A percentile compares a stretch with the other conserved stretches of the same genome.
phyloP scores from a whole-genome alignment of 148 eudicot genomes.

The Camellia japonica region DNA sequence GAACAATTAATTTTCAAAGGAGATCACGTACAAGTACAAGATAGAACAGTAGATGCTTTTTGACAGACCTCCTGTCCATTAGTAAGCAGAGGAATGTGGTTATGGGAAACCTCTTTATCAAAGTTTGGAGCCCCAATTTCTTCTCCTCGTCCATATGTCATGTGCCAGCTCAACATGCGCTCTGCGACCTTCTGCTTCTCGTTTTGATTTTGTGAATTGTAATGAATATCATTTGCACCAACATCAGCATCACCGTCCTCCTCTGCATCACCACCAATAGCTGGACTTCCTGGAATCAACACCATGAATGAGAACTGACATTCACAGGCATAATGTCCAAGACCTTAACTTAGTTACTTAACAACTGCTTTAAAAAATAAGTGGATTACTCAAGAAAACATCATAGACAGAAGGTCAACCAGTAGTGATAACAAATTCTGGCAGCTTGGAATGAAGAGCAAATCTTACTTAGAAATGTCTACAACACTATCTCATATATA shows the following conservation, averaged over 20 bases:
- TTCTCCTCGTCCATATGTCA: constrained; percentile 55
- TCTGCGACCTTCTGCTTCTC: constrained; percentile 60
- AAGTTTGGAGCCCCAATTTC: constrained; percentile 44
- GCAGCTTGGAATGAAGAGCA: background rate
- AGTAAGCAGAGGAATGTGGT: constrained; percentile 54
- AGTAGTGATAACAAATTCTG: background rate
- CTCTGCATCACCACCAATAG: constrained; percentile 46
- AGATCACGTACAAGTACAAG: background rate
- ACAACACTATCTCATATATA: background rate
- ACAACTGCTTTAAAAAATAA: background rate
- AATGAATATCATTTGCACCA: constrained; percentile 33
- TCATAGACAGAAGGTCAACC: background rate
- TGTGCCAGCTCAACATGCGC: constrained; percentile 69
- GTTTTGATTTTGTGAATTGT: constrained; percentile 41
- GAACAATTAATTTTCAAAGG: constrained; percentile 1
- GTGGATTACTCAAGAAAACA: background rate
- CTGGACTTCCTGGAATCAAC: constrained; percentile 46
- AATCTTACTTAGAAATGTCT: background rate
- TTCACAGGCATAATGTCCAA: background rate
- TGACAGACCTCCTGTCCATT: constrained; percentile 52
- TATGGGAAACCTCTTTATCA: constrained; percentile 56
- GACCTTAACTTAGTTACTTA: background rate
- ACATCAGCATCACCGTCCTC: constrained; percentile 49
- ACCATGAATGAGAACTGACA: background rate
- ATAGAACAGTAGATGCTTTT: background rate